Base-by-base conservation (phyloP, 352 stramenopile genomes). In the Lagenidium giganteum region DNA sequence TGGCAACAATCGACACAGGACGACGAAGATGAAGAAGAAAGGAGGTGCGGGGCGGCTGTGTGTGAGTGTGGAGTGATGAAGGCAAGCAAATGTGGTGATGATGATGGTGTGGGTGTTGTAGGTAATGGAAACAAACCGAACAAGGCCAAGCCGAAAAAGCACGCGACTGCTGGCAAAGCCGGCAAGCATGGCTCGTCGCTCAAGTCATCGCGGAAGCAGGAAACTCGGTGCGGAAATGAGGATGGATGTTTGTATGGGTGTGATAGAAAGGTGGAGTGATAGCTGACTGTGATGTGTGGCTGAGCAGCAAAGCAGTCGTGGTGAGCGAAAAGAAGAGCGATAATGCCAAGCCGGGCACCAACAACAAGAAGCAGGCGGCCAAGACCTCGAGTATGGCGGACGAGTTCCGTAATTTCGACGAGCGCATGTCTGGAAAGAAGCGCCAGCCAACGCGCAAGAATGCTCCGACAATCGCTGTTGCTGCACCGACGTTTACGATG, bases 401-500 rank as follows among this genome's bases (percentile, higher is more conserved):
- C 31, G 74, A 87, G 31, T 79, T 85, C 38, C 74, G 78, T 29
- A 87, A 74, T 47, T 90, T 87, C 63, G 77, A 90, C 51, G 78
- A 90, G 52, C 74, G 78, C 2, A 77, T 90, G 59, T 62, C 67
- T 0, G 69, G 58, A 0, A 71, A 76, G 43, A 73, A 61, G 25
- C 39, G 64, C 2, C 51, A 57, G 5, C 43, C 52, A 16, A 44
- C 57, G 31, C 37, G 59, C 13, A 47, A 61, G 4, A 23, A 43
- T 35, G 28, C 46, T 9, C 39, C 33, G 1, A 20, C 44, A 9
- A 80, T 59, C 17, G 64, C 57, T 1, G 51, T 84, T 4, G 70
- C 69, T 1, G 51, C 74, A 12, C 65, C 75, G 17, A 75, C 71
- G 30, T 84, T 90, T 20, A 61, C 81, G 16, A 63, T 90, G 45